These are phyloP conservation scores for Lolium multiflorum DNA, from an alignment of 176 grass and related monocot species.

Conservation along the genomic window DNA sequence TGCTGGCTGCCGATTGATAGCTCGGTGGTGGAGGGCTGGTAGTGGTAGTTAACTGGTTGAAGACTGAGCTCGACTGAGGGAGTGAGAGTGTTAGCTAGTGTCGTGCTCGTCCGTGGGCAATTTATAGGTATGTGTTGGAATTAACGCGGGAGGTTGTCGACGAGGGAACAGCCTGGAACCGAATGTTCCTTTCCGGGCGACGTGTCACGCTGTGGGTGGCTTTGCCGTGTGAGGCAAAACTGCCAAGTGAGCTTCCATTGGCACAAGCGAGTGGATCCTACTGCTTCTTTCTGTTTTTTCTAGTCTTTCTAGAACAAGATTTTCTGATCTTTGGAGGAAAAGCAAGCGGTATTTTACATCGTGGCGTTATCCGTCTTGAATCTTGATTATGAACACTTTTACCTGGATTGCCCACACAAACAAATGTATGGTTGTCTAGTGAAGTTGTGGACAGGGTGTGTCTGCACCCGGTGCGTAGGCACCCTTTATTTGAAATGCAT, in stretches of 20 bases:
- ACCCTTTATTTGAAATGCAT: too few species aligned
- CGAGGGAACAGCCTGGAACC: background rate
- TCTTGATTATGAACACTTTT: too few species aligned
- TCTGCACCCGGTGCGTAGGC: too few species aligned
- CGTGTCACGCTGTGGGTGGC: background rate
- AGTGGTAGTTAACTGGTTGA: slow-evolving; percentile 13
- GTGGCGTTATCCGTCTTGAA: too few species aligned
- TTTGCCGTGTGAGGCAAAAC: background rate
- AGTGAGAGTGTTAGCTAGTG: slow-evolving; percentile 27
- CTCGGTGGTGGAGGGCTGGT: background rate
- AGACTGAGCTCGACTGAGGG: background rate
- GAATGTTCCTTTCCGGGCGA: background rate
- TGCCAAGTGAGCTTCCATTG: background rate
- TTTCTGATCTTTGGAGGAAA: too few species aligned
- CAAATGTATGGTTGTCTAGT: too few species aligned
- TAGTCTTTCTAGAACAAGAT: too few species aligned
- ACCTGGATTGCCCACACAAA: too few species aligned
- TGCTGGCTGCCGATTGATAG: background rate
- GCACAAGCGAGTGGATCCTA: background rate
- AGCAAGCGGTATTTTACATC: too few species aligned
- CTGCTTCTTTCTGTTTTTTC: background rate
- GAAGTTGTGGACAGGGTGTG: too few species aligned
- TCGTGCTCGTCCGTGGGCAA: background rate
- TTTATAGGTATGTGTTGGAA: slow-evolving; percentile 19
- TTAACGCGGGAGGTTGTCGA: background rate